Evolutionary conservation across 1,284 basidiomycete species (phyloP).

Genomic region (Phenoliferia sp.): DNA sequence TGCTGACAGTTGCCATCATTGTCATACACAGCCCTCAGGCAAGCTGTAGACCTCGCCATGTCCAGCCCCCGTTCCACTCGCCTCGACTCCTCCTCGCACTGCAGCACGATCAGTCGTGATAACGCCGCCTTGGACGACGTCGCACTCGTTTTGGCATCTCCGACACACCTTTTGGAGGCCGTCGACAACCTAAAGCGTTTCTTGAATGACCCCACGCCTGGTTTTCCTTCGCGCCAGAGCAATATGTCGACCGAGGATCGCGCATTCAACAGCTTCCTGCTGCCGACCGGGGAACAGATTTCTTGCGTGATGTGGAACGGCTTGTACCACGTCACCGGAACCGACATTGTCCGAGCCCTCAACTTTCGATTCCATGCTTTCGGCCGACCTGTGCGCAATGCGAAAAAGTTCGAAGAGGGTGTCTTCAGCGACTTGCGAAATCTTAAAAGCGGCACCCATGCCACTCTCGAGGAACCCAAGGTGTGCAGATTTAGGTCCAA

Average conservation of each 20-base stretch:
- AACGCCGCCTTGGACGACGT: too few relatives aligned
- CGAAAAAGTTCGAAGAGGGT: slow-evolving; percentile 90
- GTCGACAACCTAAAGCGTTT: slow-evolving; percentile 3
- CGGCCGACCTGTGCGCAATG: slow-evolving; percentile 64
- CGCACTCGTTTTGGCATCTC: background rate
- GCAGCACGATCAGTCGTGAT: too few relatives aligned
- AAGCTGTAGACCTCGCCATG: too few relatives aligned
- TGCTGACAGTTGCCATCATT: too few relatives aligned
- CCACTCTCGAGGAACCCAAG: slow-evolving; percentile 87
- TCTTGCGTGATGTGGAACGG: slow-evolving; percentile 85
- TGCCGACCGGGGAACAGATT: slow-evolving; percentile 39
- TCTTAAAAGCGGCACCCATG: slow-evolving; percentile 82
- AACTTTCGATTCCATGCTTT: slow-evolving; percentile 88
- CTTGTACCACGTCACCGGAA: slow-evolving; percentile 85
- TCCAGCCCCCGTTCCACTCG: too few relatives aligned
- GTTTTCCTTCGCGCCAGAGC: background rate
- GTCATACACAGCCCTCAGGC: too few relatives aligned
- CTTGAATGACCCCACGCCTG: background rate
- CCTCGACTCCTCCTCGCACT: too few relatives aligned
- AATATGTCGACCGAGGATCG: background rate
- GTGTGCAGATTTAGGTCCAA: slow-evolving; percentile 44
- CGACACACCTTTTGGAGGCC: background rate
- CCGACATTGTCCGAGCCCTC: slow-evolving; percentile 68
- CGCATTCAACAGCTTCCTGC: background rate
- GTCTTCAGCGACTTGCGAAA: slow-evolving; percentile 86